Percentiles rank a stretch among this genome's conserved stretches.
phyloP scores from a whole-genome alignment of 225 moss, liverwort and hornwort species.

The Pseudoscleropodium purum region DNA sequence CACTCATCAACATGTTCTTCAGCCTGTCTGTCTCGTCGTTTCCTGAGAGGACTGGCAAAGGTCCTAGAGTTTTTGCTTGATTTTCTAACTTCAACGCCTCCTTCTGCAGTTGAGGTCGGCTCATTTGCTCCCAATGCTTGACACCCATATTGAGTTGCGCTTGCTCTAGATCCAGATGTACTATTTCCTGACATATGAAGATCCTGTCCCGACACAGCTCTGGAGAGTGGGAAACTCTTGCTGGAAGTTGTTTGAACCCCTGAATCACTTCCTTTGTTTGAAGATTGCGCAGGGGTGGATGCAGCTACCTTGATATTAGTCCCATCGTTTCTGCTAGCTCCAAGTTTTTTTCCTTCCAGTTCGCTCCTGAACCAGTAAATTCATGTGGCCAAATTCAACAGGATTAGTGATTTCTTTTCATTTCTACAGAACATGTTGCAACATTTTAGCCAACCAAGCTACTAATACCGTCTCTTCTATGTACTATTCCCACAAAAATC shows the following conservation, averaged over 20 bases:
- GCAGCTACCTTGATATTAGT: background rate
- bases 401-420: background rate
- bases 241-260: background rate
- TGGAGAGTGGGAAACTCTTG: background rate
- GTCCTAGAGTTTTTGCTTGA: background rate
- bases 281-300: background rate
- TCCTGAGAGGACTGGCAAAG: background rate
- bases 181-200: background rate
- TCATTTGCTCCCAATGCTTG: background rate
- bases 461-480: background rate
- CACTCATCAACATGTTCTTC: slow-evolving; percentile 3
- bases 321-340: background rate
- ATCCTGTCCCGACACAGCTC: background rate
- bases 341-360: slow-evolving; percentile 7
- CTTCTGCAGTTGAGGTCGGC: background rate
- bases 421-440: background rate
- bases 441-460: background rate
- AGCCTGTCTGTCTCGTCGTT: background rate
- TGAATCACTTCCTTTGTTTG: slow-evolving; percentile 4
- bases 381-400: background rate
- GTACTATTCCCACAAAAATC: background rate
- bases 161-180: background rate
- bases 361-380: background rate
- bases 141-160: background rate
- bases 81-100: background rate